phyloP scores from a whole-genome alignment of 2,329 filamentous ascomycete species.

The Botrytis medusae region DNA sequence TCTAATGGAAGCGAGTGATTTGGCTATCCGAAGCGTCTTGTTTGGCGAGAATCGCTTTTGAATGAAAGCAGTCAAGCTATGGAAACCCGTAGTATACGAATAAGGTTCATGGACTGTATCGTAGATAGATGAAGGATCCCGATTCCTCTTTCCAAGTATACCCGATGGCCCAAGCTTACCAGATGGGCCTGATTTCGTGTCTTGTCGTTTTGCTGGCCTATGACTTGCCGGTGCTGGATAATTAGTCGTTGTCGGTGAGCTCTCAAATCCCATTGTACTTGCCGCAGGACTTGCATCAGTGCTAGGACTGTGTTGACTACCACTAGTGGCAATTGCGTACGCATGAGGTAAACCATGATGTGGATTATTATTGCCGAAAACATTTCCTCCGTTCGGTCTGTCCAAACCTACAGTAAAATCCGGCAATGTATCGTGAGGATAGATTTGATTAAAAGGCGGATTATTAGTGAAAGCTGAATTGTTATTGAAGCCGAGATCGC shows the following conservation, averaged over 20 bases:
- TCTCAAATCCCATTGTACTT: slow-evolving; percentile 54
- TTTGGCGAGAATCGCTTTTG: slow-evolving; percentile 74
- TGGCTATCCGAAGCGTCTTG: slow-evolving; percentile 79
- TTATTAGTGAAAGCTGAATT: slow-evolving; percentile 36
- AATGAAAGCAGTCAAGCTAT: slow-evolving; percentile 79
- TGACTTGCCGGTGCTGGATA: slow-evolving; percentile 28
- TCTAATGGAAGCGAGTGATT: slow-evolving; percentile 83
- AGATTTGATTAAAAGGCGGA: slow-evolving; percentile 51
- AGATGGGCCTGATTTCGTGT: slow-evolving; percentile 29
- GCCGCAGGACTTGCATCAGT: slow-evolving; percentile 63
- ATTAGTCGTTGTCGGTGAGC: slow-evolving; percentile 48
- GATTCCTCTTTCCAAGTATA: slow-evolving; percentile 51
- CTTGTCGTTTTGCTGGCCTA: slow-evolving; percentile 37
- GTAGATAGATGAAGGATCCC: slow-evolving; percentile 84
- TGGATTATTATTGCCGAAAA: slow-evolving; percentile 46
- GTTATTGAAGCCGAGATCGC: slow-evolving; percentile 36
- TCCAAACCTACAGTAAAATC: slow-evolving; percentile 53
- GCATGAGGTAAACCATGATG: slow-evolving; percentile 64
- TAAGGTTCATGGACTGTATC: slow-evolving; percentile 88
- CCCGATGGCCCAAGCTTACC: slow-evolving; percentile 37
- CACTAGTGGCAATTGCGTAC: slow-evolving; percentile 62
- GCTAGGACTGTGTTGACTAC: slow-evolving; percentile 62
- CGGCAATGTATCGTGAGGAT: slow-evolving; percentile 49
- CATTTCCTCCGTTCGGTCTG: slow-evolving; percentile 44
- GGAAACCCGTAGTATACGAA: slow-evolving; percentile 85